These are phyloP conservation scores for Fusarium xylarioides DNA, from an alignment of 2,329 filamentous ascomycete species.

Conservation along the genomic window DNA sequence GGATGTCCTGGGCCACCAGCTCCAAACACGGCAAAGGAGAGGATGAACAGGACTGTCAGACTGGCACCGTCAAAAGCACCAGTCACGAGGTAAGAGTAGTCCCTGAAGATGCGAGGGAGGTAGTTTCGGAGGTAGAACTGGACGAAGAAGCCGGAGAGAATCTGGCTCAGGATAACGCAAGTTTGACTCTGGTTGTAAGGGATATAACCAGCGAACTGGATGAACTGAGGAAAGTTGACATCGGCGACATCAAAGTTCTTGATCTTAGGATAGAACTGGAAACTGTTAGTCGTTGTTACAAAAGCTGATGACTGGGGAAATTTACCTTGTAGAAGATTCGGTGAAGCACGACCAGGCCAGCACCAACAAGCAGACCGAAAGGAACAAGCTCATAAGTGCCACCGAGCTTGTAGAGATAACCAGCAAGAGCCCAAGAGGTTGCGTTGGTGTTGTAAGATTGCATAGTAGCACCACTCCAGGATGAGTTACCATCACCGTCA, in stretches of 20 bases:
- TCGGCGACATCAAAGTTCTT: constrained; percentile 51
- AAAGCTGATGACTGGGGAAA: not conserved
- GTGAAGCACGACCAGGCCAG: constrained; percentile 54
- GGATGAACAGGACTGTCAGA: constrained; percentile 59
- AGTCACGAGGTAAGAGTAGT: constrained; percentile 63
- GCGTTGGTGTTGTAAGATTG: constrained; percentile 61
- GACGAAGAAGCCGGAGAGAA: constrained; percentile 57
- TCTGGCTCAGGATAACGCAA: constrained; percentile 60
- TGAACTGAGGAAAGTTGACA: constrained; percentile 63
- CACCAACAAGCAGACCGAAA: constrained; percentile 59
- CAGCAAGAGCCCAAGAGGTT: constrained; percentile 60
- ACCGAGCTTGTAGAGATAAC: constrained; percentile 60
- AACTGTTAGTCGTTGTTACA: not conserved
- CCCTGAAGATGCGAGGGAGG: constrained; percentile 59
- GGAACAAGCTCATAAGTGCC: constrained; percentile 58
- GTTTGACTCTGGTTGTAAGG: constrained; percentile 65
- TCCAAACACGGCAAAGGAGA: constrained; percentile 66
- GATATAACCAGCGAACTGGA: constrained; percentile 63
- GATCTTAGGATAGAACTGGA: constrained; percentile 58
- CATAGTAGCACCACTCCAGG: constrained; percentile 63
- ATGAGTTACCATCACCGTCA: constrained; percentile 55
- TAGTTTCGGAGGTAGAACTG: constrained; percentile 65
- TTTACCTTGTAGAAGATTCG: constrained; percentile 53
- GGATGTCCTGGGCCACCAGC: constrained; percentile 54
- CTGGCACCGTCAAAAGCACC: constrained; percentile 63